Evolutionary conservation across 371 early-diverging fungal species (phyloP).

Genomic region (Cokeromyces recurvatus): DNA sequence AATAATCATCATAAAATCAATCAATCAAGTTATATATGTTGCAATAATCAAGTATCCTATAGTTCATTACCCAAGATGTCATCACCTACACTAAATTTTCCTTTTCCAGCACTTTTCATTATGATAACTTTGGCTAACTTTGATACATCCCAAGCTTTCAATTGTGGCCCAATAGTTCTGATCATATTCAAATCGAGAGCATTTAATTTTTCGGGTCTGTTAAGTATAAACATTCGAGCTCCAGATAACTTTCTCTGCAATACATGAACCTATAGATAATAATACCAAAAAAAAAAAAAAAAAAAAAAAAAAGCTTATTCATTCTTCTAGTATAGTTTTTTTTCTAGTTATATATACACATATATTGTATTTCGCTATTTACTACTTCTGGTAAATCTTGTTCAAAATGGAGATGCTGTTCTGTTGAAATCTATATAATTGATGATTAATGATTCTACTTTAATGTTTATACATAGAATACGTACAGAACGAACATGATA

Average conservation of each 20-base stretch:
- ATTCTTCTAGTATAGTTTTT: too few relatives aligned
- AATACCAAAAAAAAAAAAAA: background rate
- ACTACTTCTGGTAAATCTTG: constrained; percentile 16
- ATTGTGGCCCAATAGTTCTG: constrained; percentile 76
- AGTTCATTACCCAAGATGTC: constrained; percentile 74
- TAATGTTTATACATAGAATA: background rate
- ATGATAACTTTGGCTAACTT: constrained; percentile 87
- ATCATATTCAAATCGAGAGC: constrained; percentile 90
- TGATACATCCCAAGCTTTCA: constrained; percentile 87
- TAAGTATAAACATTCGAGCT: constrained; percentile 72
- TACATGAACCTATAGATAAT: constrained; percentile 46
- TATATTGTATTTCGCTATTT: background rate
- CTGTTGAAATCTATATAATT: constrained; percentile 13
- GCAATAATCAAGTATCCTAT: too few relatives aligned
- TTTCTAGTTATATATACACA: too few relatives aligned
- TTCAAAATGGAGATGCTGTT: constrained; percentile 11
- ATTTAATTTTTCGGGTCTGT: constrained; percentile 86
- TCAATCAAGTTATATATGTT: too few relatives aligned
- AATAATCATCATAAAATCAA: too few relatives aligned
- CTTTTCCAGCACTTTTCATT: constrained; percentile 67
- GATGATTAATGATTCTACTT: background rate
- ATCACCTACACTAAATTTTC: constrained; percentile 95
- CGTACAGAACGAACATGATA: background rate
- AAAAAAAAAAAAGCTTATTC: too few relatives aligned
- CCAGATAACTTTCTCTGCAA: constrained; percentile 52